These are phyloP conservation scores for Chaetomium tenue DNA, from an alignment of 495 filamentous ascomycete genomes.

Conservation along the genomic window DNA sequence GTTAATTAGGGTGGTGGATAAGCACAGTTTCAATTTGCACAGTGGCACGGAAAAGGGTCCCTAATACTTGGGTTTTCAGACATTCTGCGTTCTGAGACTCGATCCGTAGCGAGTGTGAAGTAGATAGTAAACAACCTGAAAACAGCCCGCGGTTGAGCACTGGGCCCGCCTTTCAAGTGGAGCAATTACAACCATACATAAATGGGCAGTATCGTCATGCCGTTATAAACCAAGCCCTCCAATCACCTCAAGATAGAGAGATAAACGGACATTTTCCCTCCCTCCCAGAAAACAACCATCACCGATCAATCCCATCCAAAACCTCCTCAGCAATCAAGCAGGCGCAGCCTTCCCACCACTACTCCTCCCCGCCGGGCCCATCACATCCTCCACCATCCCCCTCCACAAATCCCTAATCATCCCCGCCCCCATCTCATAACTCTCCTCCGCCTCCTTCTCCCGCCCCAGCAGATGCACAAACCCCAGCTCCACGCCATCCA, in stretches of 20 bases:
- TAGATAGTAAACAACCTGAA: neutral
- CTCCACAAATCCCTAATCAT: constrained; percentile 49
- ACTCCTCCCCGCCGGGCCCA: constrained; percentile 24
- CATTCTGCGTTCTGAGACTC: neutral
- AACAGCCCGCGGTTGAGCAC: neutral
- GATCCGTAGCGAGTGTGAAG: neutral
- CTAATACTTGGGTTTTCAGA: neutral
- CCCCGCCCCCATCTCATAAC: constrained; percentile 33
- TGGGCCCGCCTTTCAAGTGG: neutral
- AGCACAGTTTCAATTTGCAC: neutral
- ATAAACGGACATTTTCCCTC: too few relatives aligned
- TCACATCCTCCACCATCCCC: constrained; percentile 48
- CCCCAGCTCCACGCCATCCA: constrained; percentile 50
- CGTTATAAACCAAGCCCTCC: neutral
- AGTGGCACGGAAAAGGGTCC: neutral
- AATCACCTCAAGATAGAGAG: too few relatives aligned
- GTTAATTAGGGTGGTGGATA: neutral
- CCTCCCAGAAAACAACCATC: neutral
- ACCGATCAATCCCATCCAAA: too few relatives aligned
- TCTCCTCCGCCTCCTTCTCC: constrained; percentile 21
- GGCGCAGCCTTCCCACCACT: neutral
- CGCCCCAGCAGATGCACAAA: constrained; percentile 38
- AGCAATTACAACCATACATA: constrained; percentile 7
- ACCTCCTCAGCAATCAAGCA: neutral
- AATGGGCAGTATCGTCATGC: neutral